phyloP scores from a whole-genome alignment of 495 filamentous ascomycete species.

The Penicillium salamii region DNA sequence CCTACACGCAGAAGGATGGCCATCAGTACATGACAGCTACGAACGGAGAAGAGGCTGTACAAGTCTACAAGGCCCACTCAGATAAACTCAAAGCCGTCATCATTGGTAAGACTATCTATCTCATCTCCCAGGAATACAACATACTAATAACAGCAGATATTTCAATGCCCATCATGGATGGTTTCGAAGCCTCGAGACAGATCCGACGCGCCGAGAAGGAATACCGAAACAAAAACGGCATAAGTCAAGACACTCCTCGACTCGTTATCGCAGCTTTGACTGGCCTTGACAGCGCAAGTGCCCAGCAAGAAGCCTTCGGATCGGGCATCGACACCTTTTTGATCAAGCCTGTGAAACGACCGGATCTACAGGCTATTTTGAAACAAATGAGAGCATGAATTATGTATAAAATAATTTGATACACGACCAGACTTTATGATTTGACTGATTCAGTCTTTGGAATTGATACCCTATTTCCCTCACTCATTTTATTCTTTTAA shows the following conservation, averaged over 20 bases:
- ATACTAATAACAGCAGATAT: constrained; percentile 54
- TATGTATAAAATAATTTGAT: background rate
- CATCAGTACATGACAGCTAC: constrained; percentile 31
- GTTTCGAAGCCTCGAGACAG: constrained; percentile 72
- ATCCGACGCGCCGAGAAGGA: constrained; percentile 64
- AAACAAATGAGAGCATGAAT: background rate
- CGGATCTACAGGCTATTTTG: constrained; percentile 11
- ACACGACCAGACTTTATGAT: background rate
- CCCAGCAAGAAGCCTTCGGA: constrained; percentile 27
- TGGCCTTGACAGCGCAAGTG: constrained; percentile 28
- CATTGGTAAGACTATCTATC: constrained; percentile 37
- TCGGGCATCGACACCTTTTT: constrained; percentile 41
- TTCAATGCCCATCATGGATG: constrained; percentile 85
- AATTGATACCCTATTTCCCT: no score
- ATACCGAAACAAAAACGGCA: constrained; percentile 2
- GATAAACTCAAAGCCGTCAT: constrained; percentile 42
- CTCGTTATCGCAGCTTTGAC: constrained; percentile 34
- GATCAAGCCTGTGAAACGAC: constrained; percentile 34
- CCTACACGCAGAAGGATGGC: constrained; percentile 39
- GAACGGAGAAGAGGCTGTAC: constrained; percentile 54
- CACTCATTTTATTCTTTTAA: no score
- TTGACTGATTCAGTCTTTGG: no score
- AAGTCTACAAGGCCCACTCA: constrained; percentile 34
- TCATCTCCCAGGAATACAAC: background rate
- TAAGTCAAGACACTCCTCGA: no score